Evolutionary conservation across 306 rosid genomes (phyloP).

Genomic region (Leucaena leucocephala): DNA sequence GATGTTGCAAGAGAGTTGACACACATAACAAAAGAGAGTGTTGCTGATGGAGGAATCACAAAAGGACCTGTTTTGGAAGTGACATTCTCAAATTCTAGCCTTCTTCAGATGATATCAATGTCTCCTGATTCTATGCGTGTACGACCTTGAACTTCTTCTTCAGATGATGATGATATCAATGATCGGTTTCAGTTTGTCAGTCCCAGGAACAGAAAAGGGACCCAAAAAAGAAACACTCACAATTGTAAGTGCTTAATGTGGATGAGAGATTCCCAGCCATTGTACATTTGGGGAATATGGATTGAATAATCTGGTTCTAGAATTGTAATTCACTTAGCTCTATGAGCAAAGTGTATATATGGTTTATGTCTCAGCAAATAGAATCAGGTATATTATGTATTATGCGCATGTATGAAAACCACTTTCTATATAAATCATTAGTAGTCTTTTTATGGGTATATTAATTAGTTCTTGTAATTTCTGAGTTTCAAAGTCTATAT

Average conservation of each 20-base stretch:
- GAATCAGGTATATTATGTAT: constrained; percentile 28
- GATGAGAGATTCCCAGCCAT: constrained; percentile 31
- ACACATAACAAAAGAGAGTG: constrained; percentile 54
- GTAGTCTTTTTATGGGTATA: background rate
- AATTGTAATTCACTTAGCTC: constrained; percentile 24
- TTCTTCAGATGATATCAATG: constrained; percentile 98
- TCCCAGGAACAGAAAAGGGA: background rate
- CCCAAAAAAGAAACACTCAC: background rate
- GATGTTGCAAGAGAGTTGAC: constrained; percentile 74
- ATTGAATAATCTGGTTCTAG: constrained; percentile 32
- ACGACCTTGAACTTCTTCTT: constrained; percentile 45
- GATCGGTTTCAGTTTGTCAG: background rate
- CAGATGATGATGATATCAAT: background rate
- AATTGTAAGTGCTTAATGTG: constrained; percentile 20
- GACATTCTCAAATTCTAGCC: constrained; percentile 94
- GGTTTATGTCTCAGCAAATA: constrained; percentile 16
- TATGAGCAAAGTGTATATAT: constrained; percentile 26
- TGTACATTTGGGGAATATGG: constrained; percentile 39
- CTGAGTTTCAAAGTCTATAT: background rate
- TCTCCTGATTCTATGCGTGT: constrained; percentile 86
- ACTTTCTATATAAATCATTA: background rate
- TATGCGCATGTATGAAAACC: constrained; percentile 24
- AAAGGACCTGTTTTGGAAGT: constrained; percentile 71
- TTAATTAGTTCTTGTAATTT: background rate
- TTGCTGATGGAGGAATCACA: constrained; percentile 52